Evolutionary conservation across 768 basidiomycete species (phyloP).

Genomic region (Erythrobasidium yunnanense): DNA sequence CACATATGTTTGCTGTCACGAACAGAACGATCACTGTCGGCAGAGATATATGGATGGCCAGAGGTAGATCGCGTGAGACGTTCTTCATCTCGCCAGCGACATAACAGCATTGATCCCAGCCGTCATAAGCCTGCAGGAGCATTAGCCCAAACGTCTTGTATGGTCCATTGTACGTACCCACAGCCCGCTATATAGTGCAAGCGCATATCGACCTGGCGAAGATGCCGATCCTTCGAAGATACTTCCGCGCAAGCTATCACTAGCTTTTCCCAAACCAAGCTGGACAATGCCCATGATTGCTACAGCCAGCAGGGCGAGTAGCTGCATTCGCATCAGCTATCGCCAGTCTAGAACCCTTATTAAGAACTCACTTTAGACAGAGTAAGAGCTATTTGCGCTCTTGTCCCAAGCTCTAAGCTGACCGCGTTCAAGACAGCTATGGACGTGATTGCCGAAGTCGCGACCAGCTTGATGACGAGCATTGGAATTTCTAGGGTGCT

Average conservation of each 20-base stretch:
- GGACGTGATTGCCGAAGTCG: conserved; percentile 57
- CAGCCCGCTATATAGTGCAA: conserved; percentile 65
- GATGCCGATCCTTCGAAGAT: conserved; percentile 62
- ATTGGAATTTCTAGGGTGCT: conserved; percentile 53
- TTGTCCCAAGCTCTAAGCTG: conserved; percentile 64
- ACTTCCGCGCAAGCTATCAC: conserved; percentile 56
- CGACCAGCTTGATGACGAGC: conserved; percentile 84
- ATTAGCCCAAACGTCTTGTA: too few species aligned
- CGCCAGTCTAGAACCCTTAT: too few species aligned
- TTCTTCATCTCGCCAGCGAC: conserved; percentile 49
- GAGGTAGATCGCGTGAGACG: conserved; percentile 73
- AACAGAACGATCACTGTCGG: conserved; percentile 54
- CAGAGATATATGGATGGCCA: conserved; percentile 86
- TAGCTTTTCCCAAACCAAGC: conserved; percentile 58
- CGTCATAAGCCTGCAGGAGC: conserved; percentile 93
- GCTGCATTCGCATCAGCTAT: too few species aligned
- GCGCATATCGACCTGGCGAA: conserved; percentile 72
- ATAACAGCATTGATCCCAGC: conserved; percentile 65
- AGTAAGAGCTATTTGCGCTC: conserved; percentile 77
- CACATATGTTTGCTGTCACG: conserved; percentile 10
- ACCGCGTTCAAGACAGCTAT: conserved; percentile 70
- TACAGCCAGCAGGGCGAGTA: conserved; percentile 48
- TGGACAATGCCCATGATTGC: conserved; percentile 68
- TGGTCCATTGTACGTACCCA: too few species aligned
- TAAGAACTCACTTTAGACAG: conserved; percentile 58